Evolutionary conservation across 345 rosid species (phyloP), one percentile per base, ranked within the genome.

Genomic region (Brassica cretica): DNA sequence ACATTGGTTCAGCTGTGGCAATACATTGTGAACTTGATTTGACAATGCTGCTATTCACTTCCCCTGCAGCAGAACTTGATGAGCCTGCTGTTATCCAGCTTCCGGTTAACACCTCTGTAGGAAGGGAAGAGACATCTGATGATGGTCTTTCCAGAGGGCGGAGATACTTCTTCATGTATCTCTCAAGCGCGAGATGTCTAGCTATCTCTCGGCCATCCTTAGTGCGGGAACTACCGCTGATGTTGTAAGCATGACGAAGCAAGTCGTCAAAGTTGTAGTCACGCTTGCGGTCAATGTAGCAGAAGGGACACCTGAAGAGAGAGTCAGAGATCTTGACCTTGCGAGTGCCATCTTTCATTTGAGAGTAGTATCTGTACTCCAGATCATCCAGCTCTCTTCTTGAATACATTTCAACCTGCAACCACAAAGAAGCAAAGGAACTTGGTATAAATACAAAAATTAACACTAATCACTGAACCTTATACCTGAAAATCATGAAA

Each of bases 251-350:
- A 75, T 90, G 95, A 29, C 75, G 71, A 12, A 80, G 71, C 81
- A 90, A 84, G 58, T 85, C 86, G 14, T 78, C 66, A 59, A 68
- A 78, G 5, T 0, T 9, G 80, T 85, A 86, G 37, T 82, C 82
- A 60, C 76, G 81, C 70, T 72, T 76, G 8, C 63, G 70, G 77
- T 68, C 79, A 35, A 78, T 55, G 55, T 58, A 69, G 72, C 95
- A 90, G 68, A 71, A 87, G 18, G 92, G 91, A 68, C 95, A 90
- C 56, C 65, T 82, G 72, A 74, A 88, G 8, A 73, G 25, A 58
- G 87, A 76, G 25, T 76, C 80, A 3, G 89, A 82, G 16, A 76
- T 27, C 44, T 59, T 77, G 12, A 90, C 70, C 76, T 73, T 60
- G 53, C 80, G 25, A 6, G 3, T 44, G 14, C 85, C 88, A 21